Percentiles rank a stretch among this genome's conserved stretches.
Conservation (phyloP, 192 early-diverging fungal genomes). For the Entomortierella parvispora region DNA sequence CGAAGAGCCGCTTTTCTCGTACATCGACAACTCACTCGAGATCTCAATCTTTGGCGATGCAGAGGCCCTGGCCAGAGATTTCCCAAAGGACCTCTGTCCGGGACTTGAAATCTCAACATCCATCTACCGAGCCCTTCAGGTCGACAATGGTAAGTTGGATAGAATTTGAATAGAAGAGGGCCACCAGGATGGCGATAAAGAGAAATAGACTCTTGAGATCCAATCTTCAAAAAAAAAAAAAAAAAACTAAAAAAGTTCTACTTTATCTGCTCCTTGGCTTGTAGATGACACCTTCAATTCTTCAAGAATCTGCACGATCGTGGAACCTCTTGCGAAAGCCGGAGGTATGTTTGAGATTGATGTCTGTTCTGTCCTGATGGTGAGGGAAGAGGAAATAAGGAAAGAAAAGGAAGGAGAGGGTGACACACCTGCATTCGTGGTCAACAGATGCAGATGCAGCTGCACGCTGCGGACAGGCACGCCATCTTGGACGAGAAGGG, state of each 20-base stretch:
- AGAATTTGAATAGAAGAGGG: not conserved
- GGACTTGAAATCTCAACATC: slow-evolving; percentile 35
- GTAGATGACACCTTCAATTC: slow-evolving; percentile 45
- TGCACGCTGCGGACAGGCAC: too few species aligned
- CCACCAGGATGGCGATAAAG: not conserved
- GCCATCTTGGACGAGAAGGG: too few species aligned
- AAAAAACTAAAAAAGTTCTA: not conserved
- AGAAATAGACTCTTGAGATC: not conserved
- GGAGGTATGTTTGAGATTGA: slow-evolving; percentile 38
- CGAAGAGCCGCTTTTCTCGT: slow-evolving; percentile 66
- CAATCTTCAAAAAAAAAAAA: not conserved
- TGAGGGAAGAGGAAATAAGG: not conserved
- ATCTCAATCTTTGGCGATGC: slow-evolving; percentile 74
- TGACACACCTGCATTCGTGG: not conserved
- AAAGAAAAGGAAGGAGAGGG: not conserved
- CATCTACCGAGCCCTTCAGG: slow-evolving; percentile 46
- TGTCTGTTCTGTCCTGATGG: not conserved
- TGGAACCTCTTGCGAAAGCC: slow-evolving; percentile 47
- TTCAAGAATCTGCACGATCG: slow-evolving; percentile 48
- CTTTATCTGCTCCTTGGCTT: not conserved
- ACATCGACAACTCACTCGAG: slow-evolving; percentile 77
- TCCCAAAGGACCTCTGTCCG: slow-evolving; percentile 44
- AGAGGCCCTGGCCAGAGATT: slow-evolving; percentile 63
- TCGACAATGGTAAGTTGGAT: slow-evolving; percentile 36
- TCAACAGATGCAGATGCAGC: too few species aligned